Evolutionary conservation across 1,139 yeast species (phyloP), one percentile per base, ranked within the genome.

Genomic region (Yamadazyma buinensis): DNA sequence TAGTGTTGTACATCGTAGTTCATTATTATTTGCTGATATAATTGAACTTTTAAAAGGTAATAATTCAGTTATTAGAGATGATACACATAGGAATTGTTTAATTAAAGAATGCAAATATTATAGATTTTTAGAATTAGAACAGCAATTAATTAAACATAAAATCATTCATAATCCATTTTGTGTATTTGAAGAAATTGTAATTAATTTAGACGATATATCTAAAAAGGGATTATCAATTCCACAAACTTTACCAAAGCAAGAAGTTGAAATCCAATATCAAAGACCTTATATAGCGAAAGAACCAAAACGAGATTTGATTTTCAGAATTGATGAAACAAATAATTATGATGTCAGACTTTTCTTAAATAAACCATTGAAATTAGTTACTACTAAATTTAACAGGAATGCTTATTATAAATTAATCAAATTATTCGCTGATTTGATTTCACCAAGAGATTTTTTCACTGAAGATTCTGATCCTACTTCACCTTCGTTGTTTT

Each of bases 21-120:
- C 84, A 0, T 55, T 52, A 12, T 56, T 84, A 22, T 83, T 88
- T 48, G 57, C 57, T n/a, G 84, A 84, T 31, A 46, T 88, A 20
- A 38, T 88, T 29, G 67, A 67, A 28, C 49, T 77, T 2, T 57
- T 84, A 22, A 67, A 72, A 37, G 94, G 94, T 0, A 72, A 75
- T 26, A 50, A 56, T 4, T 46, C 69, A 6, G 61, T 65, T 1
- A 64, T 84, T 13, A 55, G 60, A 23, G 57, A 69, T 43, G 82
- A 77, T 26, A 61, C 62, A 4, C 86, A 83, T 49, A 62, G 94
- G 29, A 53, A 61, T 5, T 56, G 73, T 7, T 62, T 88, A 37
- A 55, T 81, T 6, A 64, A 67, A 34, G 97, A 88, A 51, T 85
- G 95, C 44, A 68, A 72, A 31, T 88, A 83, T 57, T 88, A 85